Conservation (phyloP, 768 basidiomycete species). For the Cystofilobasidium bisporidii region DNA sequence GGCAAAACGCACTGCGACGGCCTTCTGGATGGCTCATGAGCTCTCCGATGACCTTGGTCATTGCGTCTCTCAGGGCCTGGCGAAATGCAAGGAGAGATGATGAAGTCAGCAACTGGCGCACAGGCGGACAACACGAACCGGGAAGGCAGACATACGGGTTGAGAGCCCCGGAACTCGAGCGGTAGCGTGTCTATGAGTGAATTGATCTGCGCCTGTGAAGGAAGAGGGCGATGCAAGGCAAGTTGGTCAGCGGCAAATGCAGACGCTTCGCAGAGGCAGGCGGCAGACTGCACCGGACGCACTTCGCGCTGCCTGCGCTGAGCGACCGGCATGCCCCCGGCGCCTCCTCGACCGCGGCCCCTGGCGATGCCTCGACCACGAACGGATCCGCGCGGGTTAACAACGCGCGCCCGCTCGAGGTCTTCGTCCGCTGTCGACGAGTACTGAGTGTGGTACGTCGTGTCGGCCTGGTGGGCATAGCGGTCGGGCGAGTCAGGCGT, state of each 20-base stretch:
- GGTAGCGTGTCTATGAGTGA: conserved; percentile 66
- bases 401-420: conserved; percentile 1
- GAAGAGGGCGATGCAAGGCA: no score
- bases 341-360: neutral
- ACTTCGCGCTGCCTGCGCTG: conserved; percentile 77
- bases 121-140: neutral
- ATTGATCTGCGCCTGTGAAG: conserved; percentile 49
- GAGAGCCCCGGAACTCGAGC: conserved; percentile 79
- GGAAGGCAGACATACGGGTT: conserved; percentile 66
- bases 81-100: no score
- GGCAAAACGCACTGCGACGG: conserved; percentile 54
- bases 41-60: conserved; percentile 69
- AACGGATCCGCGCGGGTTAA: neutral
- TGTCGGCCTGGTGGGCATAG: conserved; percentile 14
- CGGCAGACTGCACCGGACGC: conserved; percentile 32
- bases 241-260: neutral
- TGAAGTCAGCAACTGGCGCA: neutral
- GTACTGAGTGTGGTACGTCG: conserved; percentile 25
- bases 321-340: conserved; percentile 47
- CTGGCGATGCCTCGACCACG: neutral
- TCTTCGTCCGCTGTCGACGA: conserved; percentile 12
- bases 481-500: conserved; percentile 3
- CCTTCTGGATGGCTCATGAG: conserved; percentile 60
- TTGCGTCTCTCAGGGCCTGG: conserved; percentile 62
- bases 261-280: no score